Base-by-base conservation (phyloP, 768 basidiomycete species). In the Nidularia pulvinata region DNA sequence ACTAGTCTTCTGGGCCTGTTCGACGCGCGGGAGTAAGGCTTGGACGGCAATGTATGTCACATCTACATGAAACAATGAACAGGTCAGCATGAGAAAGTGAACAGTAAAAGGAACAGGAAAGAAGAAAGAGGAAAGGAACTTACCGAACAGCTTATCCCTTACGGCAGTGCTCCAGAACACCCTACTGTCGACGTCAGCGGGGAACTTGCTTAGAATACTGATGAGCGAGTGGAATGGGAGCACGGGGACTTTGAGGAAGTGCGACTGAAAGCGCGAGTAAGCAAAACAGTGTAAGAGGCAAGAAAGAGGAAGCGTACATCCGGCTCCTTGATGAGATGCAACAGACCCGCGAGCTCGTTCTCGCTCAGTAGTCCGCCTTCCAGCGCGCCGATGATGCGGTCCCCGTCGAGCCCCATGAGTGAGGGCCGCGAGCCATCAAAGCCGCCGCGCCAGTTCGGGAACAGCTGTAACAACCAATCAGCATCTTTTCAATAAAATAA, bases 221-320 rank as follows among this genome's bases (percentile, higher is more conserved):
- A 85, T 77, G 45, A 94, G 76, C n/a, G 80, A 83, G 65, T 92
- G 83, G 74, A 89, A 93, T 0, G 92, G 92, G 44, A 94, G 76
- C 2, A 82, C 86, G 2, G 91, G 86, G 30, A 89, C 89, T 72
- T 94, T 94, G 60, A 94, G 74, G 75, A 93, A 94, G 65, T 91
- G 92, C 14, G 89, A 86, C 89, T 93, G 59, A 1, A 50, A 46
- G 13, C 35, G 25, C 7, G 14, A 33, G 48, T 66, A n/a, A 73
- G 53, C 39, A 52, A 11, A 46, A 32, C 7, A 10, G 14, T 6
- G 45, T 33, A 22, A 46, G 22, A 2, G 32, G 34, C 7, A 46
- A 32, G 51, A 34, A 13, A n/a, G 57, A 48, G 46, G 37, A 6
- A 4, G 58, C 86, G 63, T 61, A 90, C 91, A 65, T 91, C 89